A percentile compares a stretch with the other conserved stretches of the same genome.
Conservation (phyloP, 1,284 basidiomycete genomes). For the Cutaneotrichosporon sp. region DNA sequence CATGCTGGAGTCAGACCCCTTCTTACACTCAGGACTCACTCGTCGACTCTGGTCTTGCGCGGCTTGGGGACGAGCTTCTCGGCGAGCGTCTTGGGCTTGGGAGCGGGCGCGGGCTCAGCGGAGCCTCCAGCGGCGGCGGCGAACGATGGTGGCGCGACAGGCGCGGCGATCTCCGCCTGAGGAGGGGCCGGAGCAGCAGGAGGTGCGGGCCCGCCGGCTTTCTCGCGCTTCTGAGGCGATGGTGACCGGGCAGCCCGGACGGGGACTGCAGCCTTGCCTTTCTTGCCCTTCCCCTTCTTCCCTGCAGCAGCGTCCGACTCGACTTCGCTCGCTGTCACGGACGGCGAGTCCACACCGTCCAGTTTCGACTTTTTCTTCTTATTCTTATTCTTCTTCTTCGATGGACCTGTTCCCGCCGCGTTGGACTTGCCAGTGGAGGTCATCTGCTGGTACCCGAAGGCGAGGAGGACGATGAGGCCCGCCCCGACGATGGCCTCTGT, state of each 20-base stretch:
- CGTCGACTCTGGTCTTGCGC: constrained; percentile 43
- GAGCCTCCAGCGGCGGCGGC: constrained; percentile 7
- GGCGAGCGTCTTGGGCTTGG: constrained; percentile 38
- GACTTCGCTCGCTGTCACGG: neutral
- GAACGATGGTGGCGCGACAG: constrained; percentile 4
- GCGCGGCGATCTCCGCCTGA: neutral
- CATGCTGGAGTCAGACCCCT: constrained; percentile 32
- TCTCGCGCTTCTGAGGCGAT: neutral
- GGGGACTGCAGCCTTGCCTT: neutral
- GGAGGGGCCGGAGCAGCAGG: neutral
- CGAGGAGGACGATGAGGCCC: constrained; percentile 34
- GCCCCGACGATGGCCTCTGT: constrained; percentile 42
- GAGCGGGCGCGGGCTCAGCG: neutral
- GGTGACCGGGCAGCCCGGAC: neutral
- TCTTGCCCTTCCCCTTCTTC: constrained; percentile 10
- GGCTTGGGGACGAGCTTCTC: constrained; percentile 42
- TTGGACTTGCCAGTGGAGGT: constrained; percentile 3
- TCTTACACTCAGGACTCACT: constrained; percentile 27
- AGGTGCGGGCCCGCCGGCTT: no score
- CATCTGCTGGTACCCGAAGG: constrained; percentile 35
- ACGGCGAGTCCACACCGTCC: neutral
- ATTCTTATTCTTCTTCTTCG: constrained; percentile 33
- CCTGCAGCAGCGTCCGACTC: constrained; percentile 4
- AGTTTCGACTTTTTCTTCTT: constrained; percentile 33
- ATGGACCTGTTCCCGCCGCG: neutral